Percentiles rank a stretch among this genome's conserved stretches.
Conservation (phyloP, 2,329 filamentous ascomycete species). For the Lasiodiplodia sp. region DNA sequence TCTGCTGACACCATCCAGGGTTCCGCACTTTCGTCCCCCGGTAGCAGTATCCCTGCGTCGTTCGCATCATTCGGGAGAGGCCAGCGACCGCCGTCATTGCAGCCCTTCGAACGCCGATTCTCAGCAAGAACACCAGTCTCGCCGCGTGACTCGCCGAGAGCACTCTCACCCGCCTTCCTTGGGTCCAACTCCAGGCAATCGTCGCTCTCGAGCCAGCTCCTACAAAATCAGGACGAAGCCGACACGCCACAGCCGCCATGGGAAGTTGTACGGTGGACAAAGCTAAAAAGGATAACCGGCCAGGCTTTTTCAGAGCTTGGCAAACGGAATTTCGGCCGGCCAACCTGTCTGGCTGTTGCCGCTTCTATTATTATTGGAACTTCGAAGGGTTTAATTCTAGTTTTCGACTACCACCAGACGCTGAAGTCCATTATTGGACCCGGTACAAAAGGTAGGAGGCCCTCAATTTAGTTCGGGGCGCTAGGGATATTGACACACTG, state of each 20-base stretch:
- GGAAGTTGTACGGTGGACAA: constrained; percentile 98
- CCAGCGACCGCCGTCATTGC: constrained; percentile 81
- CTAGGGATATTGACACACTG: not conserved
- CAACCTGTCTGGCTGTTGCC: constrained; percentile 88
- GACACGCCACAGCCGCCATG: constrained; percentile 83
- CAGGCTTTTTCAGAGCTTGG: constrained; percentile 93
- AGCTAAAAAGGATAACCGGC: constrained; percentile 83
- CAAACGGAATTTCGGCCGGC: constrained; percentile 88
- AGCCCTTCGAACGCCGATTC: constrained; percentile 94
- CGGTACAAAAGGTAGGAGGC: constrained; percentile 78
- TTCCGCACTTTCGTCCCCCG: constrained; percentile 67
- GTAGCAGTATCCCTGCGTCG: constrained; percentile 76
- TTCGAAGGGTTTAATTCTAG: constrained; percentile 89
- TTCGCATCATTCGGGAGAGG: constrained; percentile 71
- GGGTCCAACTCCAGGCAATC: constrained; percentile 80
- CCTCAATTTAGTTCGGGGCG: constrained; percentile 40
- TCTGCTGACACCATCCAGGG: constrained; percentile 46
- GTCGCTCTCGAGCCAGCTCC: constrained; percentile 76
- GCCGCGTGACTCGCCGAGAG: constrained; percentile 67
- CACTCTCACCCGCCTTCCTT: constrained; percentile 79
- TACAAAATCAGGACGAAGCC: constrained; percentile 63
- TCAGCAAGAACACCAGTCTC: constrained; percentile 81
- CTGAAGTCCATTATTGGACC: constrained; percentile 92
- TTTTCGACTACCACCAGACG: constrained; percentile 98
- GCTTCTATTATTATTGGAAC: constrained; percentile 90